These are phyloP conservation scores for Epichloe brachyelytri DNA, from an alignment of 2,329 filamentous ascomycete species.

Conservation along the genomic window DNA sequence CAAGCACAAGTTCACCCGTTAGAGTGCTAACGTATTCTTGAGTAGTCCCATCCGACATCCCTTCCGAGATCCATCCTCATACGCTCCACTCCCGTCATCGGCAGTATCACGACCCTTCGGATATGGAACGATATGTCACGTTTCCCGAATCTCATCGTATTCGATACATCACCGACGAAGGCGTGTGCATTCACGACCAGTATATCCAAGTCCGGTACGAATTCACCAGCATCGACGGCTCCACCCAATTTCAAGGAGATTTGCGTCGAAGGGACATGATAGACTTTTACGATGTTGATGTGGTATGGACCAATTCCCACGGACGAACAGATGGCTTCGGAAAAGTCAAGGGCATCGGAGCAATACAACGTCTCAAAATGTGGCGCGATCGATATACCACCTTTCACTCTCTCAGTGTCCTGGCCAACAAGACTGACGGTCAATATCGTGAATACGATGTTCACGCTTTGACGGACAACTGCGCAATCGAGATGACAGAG, in stretches of 20 bases:
- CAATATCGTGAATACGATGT: constrained; percentile 36
- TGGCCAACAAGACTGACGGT: constrained; percentile 33
- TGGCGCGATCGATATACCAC: constrained; percentile 37
- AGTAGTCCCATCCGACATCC: constrained; percentile 31
- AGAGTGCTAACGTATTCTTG: background rate
- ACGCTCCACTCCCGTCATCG: constrained; percentile 38
- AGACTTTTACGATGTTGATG: constrained; percentile 39
- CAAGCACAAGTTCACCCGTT: background rate
- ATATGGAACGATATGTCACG: constrained; percentile 35
- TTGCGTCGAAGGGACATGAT: constrained; percentile 33
- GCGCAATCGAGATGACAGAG: constrained; percentile 31
- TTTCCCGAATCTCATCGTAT: constrained; percentile 36
- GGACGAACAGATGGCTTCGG: constrained; percentile 36
- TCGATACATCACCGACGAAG: constrained; percentile 33
- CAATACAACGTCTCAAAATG: constrained; percentile 38
- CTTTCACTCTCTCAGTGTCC: constrained; percentile 33
- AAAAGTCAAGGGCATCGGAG: constrained; percentile 35
- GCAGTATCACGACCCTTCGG: constrained; percentile 34
- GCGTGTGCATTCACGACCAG: constrained; percentile 34
- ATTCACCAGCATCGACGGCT: constrained; percentile 34
- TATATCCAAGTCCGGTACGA: constrained; percentile 36
- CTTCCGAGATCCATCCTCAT: constrained; percentile 33
- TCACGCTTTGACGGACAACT: constrained; percentile 32
- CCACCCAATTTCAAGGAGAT: constrained; percentile 36
- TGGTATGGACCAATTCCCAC: constrained; percentile 38